phyloP scores from a whole-genome alignment of 305 asterid genomes.

The Fraxinus albicans region DNA sequence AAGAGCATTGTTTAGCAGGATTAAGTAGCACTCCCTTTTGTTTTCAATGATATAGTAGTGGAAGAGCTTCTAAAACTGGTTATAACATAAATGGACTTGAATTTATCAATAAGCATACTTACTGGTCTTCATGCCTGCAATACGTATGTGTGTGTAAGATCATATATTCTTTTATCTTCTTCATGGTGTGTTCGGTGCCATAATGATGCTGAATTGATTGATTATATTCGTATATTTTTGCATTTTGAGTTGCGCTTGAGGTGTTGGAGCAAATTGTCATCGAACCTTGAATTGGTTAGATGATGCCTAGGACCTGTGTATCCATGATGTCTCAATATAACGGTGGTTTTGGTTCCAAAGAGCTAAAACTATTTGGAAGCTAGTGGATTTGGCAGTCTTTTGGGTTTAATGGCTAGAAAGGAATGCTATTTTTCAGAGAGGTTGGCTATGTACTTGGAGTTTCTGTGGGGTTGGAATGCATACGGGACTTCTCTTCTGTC shows the following conservation, averaged over 20 bases:
- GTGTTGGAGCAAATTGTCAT: background rate
- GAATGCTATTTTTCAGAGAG: background rate
- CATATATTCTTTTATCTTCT: background rate
- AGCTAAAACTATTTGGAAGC: background rate
- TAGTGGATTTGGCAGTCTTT: background rate
- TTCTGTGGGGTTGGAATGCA: background rate
- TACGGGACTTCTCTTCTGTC: background rate
- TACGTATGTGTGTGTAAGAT: background rate
- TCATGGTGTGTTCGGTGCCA: background rate
- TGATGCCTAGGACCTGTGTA: background rate
- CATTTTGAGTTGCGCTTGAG: background rate
- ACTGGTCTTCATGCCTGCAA: background rate
- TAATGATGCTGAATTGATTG: background rate
- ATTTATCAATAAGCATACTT: background rate
- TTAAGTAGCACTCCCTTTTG: background rate
- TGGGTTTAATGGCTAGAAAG: background rate
- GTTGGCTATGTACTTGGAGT: background rate
- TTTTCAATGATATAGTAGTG: background rate
- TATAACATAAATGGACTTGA: conserved; percentile 8
- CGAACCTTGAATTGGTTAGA: background rate
- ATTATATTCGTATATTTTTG: background rate
- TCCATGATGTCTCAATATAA: background rate
- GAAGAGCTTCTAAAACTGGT: conserved; percentile 15
- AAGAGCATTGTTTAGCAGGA: background rate
- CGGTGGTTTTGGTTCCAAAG: background rate